A percentile compares a stretch with the other conserved stretches of the same genome.
Conservation (phyloP, 768 basidiomycete species). For the Tylopilus subfusipes region DNA sequence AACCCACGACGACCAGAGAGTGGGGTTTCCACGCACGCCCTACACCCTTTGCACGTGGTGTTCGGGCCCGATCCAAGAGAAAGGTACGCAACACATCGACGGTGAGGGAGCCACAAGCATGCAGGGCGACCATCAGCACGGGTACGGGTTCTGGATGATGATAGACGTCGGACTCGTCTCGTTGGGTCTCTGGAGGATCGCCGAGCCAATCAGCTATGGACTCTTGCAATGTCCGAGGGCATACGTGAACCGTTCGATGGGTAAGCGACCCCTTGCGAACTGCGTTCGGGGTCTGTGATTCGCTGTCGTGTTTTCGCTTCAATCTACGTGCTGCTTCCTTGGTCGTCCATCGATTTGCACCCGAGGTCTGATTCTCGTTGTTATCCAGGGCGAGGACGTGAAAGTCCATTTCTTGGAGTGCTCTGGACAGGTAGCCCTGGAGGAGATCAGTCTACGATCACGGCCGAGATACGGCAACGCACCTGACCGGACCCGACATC, state of each 20-base stretch:
- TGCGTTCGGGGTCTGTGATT: not conserved
- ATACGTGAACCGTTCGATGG: constrained; percentile 57
- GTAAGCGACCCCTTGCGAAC: constrained; percentile 38
- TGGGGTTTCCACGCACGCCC: constrained; percentile 45
- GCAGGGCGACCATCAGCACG: constrained; percentile 64
- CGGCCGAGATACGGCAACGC: constrained; percentile 9
- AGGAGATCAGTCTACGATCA: not conserved
- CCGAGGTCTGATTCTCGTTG: constrained; percentile 54
- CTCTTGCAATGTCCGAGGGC: constrained; percentile 41
- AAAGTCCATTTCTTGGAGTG: constrained; percentile 33
- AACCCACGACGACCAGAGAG: constrained; percentile 63
- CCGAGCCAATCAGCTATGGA: constrained; percentile 54
- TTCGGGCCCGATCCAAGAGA: constrained; percentile 26
- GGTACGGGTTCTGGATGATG: constrained; percentile 29
- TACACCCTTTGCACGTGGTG: constrained; percentile 1
- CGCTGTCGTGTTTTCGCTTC: constrained; percentile 7
- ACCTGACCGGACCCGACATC: constrained; percentile 77
- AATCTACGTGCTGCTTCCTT: constrained; percentile 20
- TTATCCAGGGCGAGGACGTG: constrained; percentile 68
- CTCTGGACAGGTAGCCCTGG: constrained; percentile 64
- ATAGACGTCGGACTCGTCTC: not conserved
- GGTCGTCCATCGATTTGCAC: constrained; percentile 47
- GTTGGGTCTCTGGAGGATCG: constrained; percentile 8
- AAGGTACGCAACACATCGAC: constrained; percentile 61
- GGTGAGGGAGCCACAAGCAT: constrained; percentile 74